phyloP scores from a whole-genome alignment of 2,329 filamentous ascomycete species.

The Paraphoma chrysanthemicola region DNA sequence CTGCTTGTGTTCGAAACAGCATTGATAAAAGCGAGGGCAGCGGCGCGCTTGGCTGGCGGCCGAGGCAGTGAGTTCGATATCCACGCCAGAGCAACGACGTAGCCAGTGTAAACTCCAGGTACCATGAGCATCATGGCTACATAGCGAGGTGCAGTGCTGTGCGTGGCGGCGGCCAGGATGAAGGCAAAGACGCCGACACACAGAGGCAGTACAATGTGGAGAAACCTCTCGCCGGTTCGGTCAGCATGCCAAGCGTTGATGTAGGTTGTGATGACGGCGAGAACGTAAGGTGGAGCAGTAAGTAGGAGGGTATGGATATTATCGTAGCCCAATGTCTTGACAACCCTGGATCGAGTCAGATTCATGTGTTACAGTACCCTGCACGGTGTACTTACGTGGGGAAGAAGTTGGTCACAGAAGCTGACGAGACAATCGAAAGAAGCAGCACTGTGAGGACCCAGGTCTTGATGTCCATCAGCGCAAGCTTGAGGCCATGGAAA shows the following conservation, averaged over 20 bases:
- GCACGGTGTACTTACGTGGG: conserved; percentile 49
- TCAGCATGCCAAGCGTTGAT: conserved; percentile 75
- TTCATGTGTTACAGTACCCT: no score
- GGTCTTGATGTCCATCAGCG: conserved; percentile 48
- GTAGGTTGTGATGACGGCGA: conserved; percentile 67
- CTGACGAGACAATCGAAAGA: conserved; percentile 50
- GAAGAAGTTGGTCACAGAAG: conserved; percentile 60
- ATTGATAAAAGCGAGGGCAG: conserved; percentile 78
- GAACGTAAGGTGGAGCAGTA: conserved; percentile 52
- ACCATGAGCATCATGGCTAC: conserved; percentile 76
- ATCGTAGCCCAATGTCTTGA: conserved; percentile 66
- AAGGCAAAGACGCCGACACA: conserved; percentile 68
- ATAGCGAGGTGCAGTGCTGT: conserved; percentile 67
- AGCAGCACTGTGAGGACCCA: conserved; percentile 49
- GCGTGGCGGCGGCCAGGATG: conserved; percentile 72
- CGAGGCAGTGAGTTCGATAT: conserved; percentile 78
- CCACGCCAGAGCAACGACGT: conserved; percentile 73
- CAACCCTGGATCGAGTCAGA: conserved; percentile 48
- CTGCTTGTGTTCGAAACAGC: conserved; percentile 71
- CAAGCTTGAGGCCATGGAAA: conserved; percentile 50
- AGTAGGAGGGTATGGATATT: conserved; percentile 60
- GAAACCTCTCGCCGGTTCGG: conserved; percentile 72
- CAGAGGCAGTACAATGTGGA: conserved; percentile 70
- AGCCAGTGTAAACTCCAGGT: conserved; percentile 64
- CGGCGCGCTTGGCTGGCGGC: conserved; percentile 76